phyloP scores from a whole-genome alignment of 2,329 filamentous ascomycete species.

The Fusarium denticulatum region DNA sequence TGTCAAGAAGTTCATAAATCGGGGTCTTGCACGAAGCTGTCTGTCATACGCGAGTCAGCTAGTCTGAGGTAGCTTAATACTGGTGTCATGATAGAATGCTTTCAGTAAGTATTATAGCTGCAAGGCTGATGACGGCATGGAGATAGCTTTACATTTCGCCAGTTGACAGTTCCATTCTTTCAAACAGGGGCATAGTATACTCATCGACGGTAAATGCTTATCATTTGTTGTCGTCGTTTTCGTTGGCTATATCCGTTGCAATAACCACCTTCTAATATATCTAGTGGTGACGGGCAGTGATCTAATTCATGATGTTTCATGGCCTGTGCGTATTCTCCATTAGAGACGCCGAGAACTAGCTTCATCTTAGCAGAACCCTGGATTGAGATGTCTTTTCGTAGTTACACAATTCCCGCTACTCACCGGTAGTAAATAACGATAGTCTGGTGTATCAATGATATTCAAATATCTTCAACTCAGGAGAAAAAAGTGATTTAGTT shows the following conservation, averaged over 20 bases:
- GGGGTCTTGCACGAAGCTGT: neutral
- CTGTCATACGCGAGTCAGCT: neutral
- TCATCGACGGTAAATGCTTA: too few species aligned
- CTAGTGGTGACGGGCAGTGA: neutral
- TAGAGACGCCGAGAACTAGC: neutral
- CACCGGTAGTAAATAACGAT: neutral
- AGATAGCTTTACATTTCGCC: neutral
- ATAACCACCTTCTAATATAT: neutral
- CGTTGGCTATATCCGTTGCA: too few species aligned
- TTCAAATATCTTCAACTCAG: neutral
- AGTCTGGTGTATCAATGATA: neutral
- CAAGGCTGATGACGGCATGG: constrained; percentile 10
- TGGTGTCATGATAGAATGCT: neutral
- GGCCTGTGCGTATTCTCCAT: neutral
- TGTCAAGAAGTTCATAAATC: neutral
- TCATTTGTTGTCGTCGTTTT: neutral
- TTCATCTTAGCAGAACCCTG: neutral
- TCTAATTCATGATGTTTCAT: neutral
- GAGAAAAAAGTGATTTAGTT: neutral
- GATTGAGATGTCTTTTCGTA: neutral
- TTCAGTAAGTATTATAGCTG: neutral
- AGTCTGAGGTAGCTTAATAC: neutral
- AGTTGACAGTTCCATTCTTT: neutral
- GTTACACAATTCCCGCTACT: neutral
- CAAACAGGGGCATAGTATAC: neutral